Evolutionary conservation across 352 stramenopile genomes (phyloP).

Genomic region (Phytophthora quininea): DNA sequence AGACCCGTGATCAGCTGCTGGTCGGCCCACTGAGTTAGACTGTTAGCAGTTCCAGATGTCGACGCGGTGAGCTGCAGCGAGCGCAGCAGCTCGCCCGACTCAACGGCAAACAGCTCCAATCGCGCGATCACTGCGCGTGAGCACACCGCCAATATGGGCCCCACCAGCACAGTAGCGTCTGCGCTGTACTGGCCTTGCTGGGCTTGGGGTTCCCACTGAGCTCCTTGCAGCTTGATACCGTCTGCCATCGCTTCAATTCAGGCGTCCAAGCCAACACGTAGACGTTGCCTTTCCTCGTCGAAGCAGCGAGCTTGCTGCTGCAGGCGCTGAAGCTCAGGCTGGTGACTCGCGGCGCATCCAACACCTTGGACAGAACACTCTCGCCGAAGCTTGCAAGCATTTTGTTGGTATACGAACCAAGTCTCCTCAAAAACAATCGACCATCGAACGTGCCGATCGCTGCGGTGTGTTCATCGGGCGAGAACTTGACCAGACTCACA

Average conservation of each 20-base stretch:
- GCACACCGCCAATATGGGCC: conserved; percentile 51
- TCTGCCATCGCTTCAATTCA: conserved; percentile 26
- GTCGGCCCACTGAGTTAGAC: conserved; percentile 29
- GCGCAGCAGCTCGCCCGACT: conserved; percentile 48
- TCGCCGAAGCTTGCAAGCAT: conserved; percentile 27
- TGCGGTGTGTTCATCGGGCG: conserved; percentile 30
- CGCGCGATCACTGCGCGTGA: conserved; percentile 36
- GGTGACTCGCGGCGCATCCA: conserved; percentile 59
- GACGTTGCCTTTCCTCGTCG: conserved; percentile 71
- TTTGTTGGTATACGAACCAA: conserved; percentile 10
- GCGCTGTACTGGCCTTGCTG: conserved; percentile 30
- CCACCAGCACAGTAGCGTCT: conserved; percentile 68
- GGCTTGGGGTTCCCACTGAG: conserved; percentile 56
- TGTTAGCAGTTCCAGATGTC: not conserved
- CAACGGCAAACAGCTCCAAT: conserved; percentile 58
- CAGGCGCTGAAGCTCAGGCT: conserved; percentile 51
- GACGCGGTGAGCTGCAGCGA: conserved; percentile 38
- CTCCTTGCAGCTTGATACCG: conserved; percentile 25
- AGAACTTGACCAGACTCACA: conserved; percentile 51
- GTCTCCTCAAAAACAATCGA: conserved; percentile 46
- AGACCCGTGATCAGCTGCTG: conserved; percentile 41
- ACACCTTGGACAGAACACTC: conserved; percentile 39
- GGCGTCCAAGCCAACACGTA: conserved; percentile 45
- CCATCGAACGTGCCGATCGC: conserved; percentile 61
- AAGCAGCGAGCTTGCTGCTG: conserved; percentile 36